phyloP scores from a whole-genome alignment of 345 rosid species.

The Eucalyptus shirleyi region DNA sequence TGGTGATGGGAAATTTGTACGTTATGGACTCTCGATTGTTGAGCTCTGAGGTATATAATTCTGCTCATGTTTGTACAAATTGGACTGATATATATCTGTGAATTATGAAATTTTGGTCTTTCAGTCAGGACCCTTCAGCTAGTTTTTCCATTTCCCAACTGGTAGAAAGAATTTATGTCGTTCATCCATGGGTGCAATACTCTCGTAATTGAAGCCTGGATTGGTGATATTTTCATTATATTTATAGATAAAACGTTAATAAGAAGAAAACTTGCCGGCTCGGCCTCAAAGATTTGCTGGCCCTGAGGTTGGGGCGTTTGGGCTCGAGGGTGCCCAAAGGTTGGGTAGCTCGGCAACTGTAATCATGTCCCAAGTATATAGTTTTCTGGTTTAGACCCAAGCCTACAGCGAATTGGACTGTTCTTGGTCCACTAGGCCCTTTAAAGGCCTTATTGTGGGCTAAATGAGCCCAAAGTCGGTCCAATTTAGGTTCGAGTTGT shows the following conservation, averaged over 20 bases:
- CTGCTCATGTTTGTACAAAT: conserved; percentile 8
- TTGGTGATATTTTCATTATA: background rate
- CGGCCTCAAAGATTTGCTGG: background rate
- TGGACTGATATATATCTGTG: background rate
- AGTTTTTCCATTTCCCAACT: background rate
- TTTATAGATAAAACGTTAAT: background rate
- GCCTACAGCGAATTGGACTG: background rate
- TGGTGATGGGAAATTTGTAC: conserved; percentile 4
- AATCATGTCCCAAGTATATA: background rate
- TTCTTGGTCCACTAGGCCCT: background rate
- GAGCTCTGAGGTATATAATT: conserved; percentile 17
- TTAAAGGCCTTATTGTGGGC: background rate
- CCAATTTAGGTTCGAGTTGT: background rate
- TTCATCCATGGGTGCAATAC: background rate
- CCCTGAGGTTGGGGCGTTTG: background rate
- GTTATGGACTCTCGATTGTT: background rate
- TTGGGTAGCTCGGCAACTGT: background rate
- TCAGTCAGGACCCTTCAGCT: background rate
- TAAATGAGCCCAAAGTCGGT: background rate
- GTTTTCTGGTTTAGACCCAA: background rate
- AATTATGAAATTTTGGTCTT: background rate
- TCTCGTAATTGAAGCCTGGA: background rate
- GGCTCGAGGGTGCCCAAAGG: background rate
- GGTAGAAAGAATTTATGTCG: background rate
- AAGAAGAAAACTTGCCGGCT: background rate